Conservation (phyloP, 345 rosid genomes). For the Salix suchowensis region DNA sequence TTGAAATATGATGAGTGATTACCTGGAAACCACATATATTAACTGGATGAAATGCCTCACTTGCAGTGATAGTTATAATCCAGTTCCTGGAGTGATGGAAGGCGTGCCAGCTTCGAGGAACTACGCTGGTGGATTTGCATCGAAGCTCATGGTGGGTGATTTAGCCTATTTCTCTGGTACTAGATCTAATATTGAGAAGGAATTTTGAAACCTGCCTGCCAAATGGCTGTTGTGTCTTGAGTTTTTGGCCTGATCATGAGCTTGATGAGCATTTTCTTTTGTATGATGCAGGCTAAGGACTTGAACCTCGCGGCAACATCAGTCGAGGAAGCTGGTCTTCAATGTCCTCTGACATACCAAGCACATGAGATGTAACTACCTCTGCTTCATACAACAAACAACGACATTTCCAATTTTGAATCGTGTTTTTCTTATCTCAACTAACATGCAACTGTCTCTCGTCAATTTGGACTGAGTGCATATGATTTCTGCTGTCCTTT, state of each 20-base stretch:
- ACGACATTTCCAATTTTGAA: no score
- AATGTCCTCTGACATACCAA: constrained; percentile 50
- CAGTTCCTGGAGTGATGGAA: constrained; percentile 96
- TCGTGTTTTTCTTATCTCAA: background rate
- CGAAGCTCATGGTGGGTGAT: constrained; percentile 71
- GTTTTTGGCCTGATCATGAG: background rate
- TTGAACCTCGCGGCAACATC: constrained; percentile 62
- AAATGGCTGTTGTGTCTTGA: background rate
- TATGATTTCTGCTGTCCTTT: background rate
- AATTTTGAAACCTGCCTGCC: background rate
- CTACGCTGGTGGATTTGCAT: constrained; percentile 73
- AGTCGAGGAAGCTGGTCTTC: constrained; percentile 52
- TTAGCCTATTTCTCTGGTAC: background rate
- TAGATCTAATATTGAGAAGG: background rate
- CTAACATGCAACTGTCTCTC: background rate
- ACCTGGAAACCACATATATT: background rate
- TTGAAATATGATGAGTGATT: no score
- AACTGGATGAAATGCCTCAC: constrained; percentile 8
- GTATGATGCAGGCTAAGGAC: constrained; percentile 73
- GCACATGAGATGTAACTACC: constrained; percentile 65
- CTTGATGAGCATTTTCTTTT: background rate
- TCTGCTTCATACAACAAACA: background rate
- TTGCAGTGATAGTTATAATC: constrained; percentile 79
- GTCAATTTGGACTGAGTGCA: background rate
- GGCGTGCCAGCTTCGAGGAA: constrained; percentile 85